A percentile compares a stretch with the other conserved stretches of the same genome.
Conservation (phyloP, 2,329 filamentous ascomycete species). For the Aphanocladium album region DNA sequence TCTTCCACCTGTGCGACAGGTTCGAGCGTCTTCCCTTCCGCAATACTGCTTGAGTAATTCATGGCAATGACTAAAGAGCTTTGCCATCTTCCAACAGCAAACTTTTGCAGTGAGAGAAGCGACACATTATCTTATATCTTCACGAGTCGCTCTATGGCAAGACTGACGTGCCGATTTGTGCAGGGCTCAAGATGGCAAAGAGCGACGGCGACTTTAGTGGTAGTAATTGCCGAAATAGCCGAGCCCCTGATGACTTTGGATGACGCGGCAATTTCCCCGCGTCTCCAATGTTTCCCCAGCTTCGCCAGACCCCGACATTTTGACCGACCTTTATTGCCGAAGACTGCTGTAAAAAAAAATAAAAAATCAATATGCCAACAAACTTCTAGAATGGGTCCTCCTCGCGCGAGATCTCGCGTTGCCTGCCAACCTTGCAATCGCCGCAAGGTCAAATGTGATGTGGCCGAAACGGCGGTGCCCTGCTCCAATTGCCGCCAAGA, state of each 20-base stretch:
- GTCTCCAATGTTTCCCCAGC: neutral
- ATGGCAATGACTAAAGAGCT: neutral
- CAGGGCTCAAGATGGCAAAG: neutral
- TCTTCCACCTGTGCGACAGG: neutral
- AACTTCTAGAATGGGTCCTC: neutral
- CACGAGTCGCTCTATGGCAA: neutral
- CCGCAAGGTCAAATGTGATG: slow-evolving; percentile 8
- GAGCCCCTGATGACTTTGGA: neutral
- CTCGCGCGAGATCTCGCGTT: neutral
- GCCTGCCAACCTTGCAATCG: neutral
- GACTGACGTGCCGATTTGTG: too few species aligned
- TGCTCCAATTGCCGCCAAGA: slow-evolving; percentile 2
- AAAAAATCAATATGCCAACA: neutral
- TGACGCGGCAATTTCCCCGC: neutral
- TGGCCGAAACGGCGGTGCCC: neutral
- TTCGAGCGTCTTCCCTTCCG: neutral
- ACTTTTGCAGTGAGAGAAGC: neutral
- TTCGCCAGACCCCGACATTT: too few species aligned
- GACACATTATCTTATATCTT: neutral
- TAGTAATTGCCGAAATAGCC: neutral
- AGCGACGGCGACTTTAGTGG: neutral
- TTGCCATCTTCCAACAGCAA: too few species aligned
- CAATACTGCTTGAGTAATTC: neutral
- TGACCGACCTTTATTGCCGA: neutral
- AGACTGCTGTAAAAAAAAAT: neutral